phyloP scores from a whole-genome alignment of 305 asterid species.

The Nicotiana rustica region DNA sequence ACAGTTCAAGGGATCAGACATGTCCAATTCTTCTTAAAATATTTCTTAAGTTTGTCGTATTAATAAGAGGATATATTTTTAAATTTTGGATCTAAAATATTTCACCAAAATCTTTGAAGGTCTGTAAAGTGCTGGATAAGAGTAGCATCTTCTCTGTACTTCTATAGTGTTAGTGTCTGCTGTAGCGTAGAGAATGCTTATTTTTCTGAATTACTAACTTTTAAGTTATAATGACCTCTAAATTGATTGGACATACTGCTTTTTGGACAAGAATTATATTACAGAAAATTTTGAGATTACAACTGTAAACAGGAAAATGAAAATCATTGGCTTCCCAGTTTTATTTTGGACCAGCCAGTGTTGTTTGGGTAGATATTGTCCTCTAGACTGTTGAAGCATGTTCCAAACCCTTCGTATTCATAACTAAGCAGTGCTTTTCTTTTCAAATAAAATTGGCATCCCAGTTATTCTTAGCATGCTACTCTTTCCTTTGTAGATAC shows the following conservation, averaged over 20 bases:
- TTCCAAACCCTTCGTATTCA: background rate
- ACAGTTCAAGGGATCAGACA: background rate
- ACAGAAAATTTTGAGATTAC: background rate
- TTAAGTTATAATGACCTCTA: background rate
- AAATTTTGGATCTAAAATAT: background rate
- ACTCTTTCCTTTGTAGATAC: conserved; percentile 58
- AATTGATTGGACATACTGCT: background rate
- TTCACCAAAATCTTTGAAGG: background rate
- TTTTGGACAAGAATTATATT: conserved; percentile 13
- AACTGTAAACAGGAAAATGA: conserved; percentile 18
- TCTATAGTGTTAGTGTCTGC: background rate
- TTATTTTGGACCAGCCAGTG: background rate
- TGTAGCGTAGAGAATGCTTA: background rate
- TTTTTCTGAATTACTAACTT: background rate
- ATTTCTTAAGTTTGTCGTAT: background rate
- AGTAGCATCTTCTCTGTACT: background rate
- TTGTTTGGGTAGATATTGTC: background rate
- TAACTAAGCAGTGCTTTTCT: background rate
- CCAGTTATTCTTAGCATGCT: conserved; percentile 30
- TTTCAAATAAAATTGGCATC: conserved; percentile 17
- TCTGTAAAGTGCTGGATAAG: background rate
- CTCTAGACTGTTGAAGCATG: conserved; percentile 3
- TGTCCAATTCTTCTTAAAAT: background rate
- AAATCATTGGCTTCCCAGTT: background rate
- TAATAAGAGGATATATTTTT: no score